Evolutionary conservation across 179 eudicot species (phyloP).

Genomic region (Sideroxylon spinosum): DNA sequence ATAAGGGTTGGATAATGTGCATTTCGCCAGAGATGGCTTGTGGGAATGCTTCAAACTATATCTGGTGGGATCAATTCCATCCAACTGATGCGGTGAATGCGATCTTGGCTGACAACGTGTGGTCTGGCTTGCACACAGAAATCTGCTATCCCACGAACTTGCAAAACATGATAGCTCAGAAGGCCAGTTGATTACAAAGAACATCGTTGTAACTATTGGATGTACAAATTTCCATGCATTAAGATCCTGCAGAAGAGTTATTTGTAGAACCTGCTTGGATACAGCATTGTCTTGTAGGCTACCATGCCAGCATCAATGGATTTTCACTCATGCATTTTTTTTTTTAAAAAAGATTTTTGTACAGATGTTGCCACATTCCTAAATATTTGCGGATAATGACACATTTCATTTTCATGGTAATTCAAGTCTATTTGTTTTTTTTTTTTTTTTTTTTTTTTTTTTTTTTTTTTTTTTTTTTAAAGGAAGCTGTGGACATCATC

Average conservation of each 20-base stretch:
- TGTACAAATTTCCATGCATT: not conserved
- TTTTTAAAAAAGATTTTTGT: not conserved
- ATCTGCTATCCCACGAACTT: conserved; percentile 83
- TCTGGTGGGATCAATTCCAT: conserved; percentile 98
- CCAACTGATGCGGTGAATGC: conserved; percentile 77
- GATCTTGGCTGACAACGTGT: conserved; percentile 76
- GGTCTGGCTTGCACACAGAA: conserved; percentile 66
- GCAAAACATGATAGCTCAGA: conserved; percentile 46
- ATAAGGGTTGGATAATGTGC: conserved; percentile 75
- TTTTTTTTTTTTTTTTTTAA: not conserved
- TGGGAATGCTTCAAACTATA: conserved; percentile 58
- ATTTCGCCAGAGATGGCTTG: conserved; percentile 81
- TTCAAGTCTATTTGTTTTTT: not conserved
- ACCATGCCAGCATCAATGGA: not conserved
- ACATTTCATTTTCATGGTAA: not conserved
- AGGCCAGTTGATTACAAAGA: conserved; percentile 10
- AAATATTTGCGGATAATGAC: not conserved
- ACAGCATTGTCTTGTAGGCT: conserved; percentile 2
- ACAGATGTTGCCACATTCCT: not conserved
- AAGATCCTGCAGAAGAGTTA: not conserved
- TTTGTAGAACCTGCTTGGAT: not conserved
- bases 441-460: not conserved
- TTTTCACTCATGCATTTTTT: not conserved
- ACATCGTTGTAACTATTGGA: not conserved
- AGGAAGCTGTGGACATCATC: conserved; percentile 2